Evolutionary conservation across 2,329 filamentous ascomycete species (phyloP).

Genomic region (Nectriaceae sp.): DNA sequence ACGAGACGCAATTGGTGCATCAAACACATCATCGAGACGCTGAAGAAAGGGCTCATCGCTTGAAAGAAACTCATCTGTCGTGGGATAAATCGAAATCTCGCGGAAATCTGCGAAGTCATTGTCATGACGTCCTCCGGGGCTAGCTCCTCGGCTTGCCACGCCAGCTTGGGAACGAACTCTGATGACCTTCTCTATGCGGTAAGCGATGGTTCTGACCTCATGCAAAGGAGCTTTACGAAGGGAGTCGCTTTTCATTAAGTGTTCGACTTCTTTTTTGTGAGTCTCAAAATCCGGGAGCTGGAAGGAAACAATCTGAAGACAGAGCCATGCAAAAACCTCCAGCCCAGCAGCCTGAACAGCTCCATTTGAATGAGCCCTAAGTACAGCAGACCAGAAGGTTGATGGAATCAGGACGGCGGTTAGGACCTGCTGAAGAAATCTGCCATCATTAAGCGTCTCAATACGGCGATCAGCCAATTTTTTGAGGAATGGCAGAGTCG

Average conservation of each 20-base stretch:
- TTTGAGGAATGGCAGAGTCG: conserved; percentile 14
- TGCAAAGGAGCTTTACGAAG: conserved; percentile 28
- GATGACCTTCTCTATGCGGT: conserved; percentile 43
- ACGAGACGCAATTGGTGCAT: conserved; percentile 39
- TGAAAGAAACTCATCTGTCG: conserved; percentile 62
- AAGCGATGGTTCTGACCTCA: conserved; percentile 28
- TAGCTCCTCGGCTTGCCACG: conserved; percentile 7
- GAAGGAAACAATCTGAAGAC: conserved; percentile 43
- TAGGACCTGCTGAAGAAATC: conserved; percentile 32
- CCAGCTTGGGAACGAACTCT: conserved; percentile 19
- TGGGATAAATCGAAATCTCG: conserved; percentile 65
- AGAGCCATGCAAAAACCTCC: conserved; percentile 49
- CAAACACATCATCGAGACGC: conserved; percentile 49
- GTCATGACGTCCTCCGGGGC: conserved; percentile 69
- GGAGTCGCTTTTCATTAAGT: conserved; percentile 24
- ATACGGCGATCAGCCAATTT: conserved; percentile 15
- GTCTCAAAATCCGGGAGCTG: conserved; percentile 15
- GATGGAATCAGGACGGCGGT: conserved; percentile 53
- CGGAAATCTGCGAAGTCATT: conserved; percentile 68
- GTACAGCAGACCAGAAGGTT: conserved; percentile 54
- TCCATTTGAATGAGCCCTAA: conserved; percentile 31
- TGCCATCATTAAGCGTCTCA: conserved; percentile 18
- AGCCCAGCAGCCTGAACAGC: conserved; percentile 35
- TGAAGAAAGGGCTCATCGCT: conserved; percentile 56
- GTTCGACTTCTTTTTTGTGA: conserved; percentile 20